These are phyloP conservation scores for Coemansia brasiliensis DNA, from an alignment of 192 early-diverging fungal species.

Conservation along the genomic window DNA sequence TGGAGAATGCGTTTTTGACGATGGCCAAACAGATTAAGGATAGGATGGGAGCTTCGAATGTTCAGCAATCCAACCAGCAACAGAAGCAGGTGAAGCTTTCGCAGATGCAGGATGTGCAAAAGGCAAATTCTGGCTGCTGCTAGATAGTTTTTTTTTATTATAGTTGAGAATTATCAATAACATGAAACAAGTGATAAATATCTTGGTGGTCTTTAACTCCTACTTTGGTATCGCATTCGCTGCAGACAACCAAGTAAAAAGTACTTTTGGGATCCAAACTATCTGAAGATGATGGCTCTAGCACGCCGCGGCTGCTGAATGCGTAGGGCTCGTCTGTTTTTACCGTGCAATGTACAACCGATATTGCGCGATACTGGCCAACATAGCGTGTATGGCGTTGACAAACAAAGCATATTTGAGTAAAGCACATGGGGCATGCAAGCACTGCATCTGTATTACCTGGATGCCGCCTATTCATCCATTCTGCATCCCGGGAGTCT, in stretches of 20 bases:
- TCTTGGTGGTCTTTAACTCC: conserved; percentile 29
- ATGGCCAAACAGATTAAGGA: conserved; percentile 99
- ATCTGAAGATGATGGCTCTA: neutral
- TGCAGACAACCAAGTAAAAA: conserved; percentile 30
- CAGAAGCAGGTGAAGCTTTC: conserved; percentile 51
- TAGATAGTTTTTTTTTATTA: conserved; percentile 20
- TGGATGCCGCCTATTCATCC: conserved; percentile 19
- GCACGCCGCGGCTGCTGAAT: conserved; percentile 17
- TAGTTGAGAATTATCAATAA: conserved; percentile 13
- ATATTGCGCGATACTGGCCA: conserved; percentile 38
- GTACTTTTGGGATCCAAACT: conserved; percentile 1
- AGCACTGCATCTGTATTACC: conserved; percentile 44
- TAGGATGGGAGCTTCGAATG: conserved; percentile 58
- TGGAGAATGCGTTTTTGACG: conserved; percentile 98
- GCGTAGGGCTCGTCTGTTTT: conserved; percentile 8
- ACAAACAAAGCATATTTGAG: conserved; percentile 48
- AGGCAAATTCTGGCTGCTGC: conserved; percentile 47
- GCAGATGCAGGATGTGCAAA: conserved; percentile 48
- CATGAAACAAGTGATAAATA: conserved; percentile 43
- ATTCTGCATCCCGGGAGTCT: conserved; percentile 23
- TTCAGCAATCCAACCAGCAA: conserved; percentile 40
- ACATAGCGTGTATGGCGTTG: conserved; percentile 26
- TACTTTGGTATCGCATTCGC: conserved; percentile 28
- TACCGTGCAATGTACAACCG: conserved; percentile 21
- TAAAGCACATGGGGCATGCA: conserved; percentile 42